Conservation (phyloP, 2,329 filamentous ascomycete species). For the Daldinia sp. region DNA sequence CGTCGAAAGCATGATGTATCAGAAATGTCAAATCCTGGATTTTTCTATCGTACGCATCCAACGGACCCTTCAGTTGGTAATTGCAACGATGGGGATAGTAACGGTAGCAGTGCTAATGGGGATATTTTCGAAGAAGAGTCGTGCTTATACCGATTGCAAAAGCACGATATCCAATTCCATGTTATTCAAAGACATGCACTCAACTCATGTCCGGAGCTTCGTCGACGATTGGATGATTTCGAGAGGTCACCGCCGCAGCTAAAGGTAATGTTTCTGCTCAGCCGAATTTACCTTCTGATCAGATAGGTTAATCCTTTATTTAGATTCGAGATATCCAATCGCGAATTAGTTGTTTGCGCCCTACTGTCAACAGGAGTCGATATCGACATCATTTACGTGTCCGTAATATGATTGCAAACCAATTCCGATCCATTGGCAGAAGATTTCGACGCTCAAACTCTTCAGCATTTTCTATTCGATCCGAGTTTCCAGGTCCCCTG, state of each 20-base stretch:
- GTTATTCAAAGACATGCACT: conserved; percentile 20
- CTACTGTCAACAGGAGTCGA: conserved; percentile 27
- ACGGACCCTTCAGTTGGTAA: conserved; percentile 6
- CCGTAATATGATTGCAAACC: conserved; percentile 34
- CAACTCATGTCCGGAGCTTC: conserved; percentile 45
- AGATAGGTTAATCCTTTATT: not conserved
- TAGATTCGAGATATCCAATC: conserved; percentile 28
- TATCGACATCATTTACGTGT: conserved; percentile 33
- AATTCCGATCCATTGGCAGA: conserved; percentile 36
- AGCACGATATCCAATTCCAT: conserved; percentile 28
- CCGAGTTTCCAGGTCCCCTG: conserved; percentile 42
- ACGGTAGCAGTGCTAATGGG: conserved; percentile 11
- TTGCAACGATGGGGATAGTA: conserved; percentile 2
- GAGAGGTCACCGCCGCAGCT: not conserved
- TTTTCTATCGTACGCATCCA: not conserved
- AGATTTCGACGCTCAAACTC: conserved; percentile 39
- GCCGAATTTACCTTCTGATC: not conserved
- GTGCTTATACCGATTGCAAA: conserved; percentile 18
- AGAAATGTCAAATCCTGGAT: conserved; percentile 35
- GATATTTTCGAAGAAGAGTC: conserved; percentile 4
- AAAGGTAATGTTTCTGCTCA: not conserved
- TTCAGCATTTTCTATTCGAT: conserved; percentile 40
- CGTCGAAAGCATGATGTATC: conserved; percentile 43
- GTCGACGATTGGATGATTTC: conserved; percentile 25
- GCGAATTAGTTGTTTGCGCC: conserved; percentile 27